phyloP scores from a whole-genome alignment of 305 asterid genomes.

The Fraxinus baroniana region DNA sequence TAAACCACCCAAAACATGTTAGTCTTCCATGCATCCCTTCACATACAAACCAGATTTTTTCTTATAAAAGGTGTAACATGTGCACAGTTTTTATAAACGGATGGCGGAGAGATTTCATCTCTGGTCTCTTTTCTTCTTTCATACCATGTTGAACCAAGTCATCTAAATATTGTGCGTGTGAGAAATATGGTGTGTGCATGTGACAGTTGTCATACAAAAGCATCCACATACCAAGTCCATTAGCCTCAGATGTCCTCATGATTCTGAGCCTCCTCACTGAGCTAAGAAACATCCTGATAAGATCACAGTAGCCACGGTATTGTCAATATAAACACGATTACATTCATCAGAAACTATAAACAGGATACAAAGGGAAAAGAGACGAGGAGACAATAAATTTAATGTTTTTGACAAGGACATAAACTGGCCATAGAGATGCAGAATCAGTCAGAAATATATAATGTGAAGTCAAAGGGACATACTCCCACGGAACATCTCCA shows the following conservation, averaged over 20 bases:
- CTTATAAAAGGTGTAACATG: not conserved
- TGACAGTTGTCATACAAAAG: not conserved
- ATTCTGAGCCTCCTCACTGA: conserved; percentile 74
- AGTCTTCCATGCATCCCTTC: too few species aligned
- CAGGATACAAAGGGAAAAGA: not conserved
- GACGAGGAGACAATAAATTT: not conserved
- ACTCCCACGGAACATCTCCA: conserved; percentile 95
- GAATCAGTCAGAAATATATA: not conserved
- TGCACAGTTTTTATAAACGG: not conserved
- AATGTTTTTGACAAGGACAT: not conserved
- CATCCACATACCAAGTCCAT: conserved; percentile 58
- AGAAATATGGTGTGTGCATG: not conserved
- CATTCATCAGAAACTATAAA: not conserved
- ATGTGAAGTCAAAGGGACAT: conserved; percentile 29
- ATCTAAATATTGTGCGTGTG: not conserved
- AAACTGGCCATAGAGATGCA: not conserved
- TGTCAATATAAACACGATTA: not conserved
- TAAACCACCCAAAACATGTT: too few species aligned
- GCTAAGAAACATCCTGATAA: conserved; percentile 66
- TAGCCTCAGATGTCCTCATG: conserved; percentile 68
- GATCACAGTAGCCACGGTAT: conserved; percentile 19
- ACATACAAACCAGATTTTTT: not conserved
- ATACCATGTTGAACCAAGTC: not conserved
- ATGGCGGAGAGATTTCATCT: not conserved
- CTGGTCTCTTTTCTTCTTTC: not conserved